phyloP scores from a whole-genome alignment of 495 filamentous ascomycete genomes.

The Extremus antarcticus region DNA sequence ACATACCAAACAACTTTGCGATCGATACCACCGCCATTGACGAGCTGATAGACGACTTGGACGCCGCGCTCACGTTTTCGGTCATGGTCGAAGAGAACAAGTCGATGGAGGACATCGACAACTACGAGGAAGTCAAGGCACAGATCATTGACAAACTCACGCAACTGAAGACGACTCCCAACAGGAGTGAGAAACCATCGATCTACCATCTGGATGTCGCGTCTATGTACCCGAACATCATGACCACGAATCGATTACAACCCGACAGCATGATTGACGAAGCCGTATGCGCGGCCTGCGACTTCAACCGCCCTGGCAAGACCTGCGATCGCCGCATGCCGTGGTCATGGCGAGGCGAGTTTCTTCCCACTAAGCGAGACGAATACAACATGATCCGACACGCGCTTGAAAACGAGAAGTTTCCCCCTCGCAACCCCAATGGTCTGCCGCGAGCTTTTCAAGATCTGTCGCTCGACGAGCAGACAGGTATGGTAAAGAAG shows the following conservation, averaged over 20 bases:
- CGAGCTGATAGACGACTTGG: slow-evolving; percentile 75
- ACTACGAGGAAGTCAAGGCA: slow-evolving; percentile 85
- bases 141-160: slow-evolving; percentile 66
- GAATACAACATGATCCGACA: slow-evolving; percentile 99
- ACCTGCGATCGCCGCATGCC: slow-evolving; percentile 91
- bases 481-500: slow-evolving; percentile 71
- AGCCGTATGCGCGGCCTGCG: slow-evolving; percentile 90
- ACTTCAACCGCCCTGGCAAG: slow-evolving; percentile 96
- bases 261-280: slow-evolving; percentile 97
- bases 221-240: slow-evolving; percentile 99
- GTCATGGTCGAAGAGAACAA: slow-evolving; percentile 94
- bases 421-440: slow-evolving; percentile 65
- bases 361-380: slow-evolving; percentile 85
- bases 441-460: slow-evolving; percentile 62
- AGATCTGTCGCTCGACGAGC: slow-evolving; percentile 74
- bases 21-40: slow-evolving; percentile 81
- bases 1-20: slow-evolving; percentile 87
- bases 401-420: slow-evolving; percentile 84
- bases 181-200: slow-evolving; percentile 69
- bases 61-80: slow-evolving; percentile 83
- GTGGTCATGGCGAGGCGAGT: slow-evolving; percentile 98
- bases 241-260: slow-evolving; percentile 97
- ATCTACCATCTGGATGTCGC: slow-evolving; percentile 99
- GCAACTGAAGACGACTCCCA: slow-evolving; percentile 67
- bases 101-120: slow-evolving; percentile 74